Percentiles rank a stretch among this genome's conserved stretches.
Conservation (phyloP, 139 green algal genomes). For the Asterochloris sp. region DNA sequence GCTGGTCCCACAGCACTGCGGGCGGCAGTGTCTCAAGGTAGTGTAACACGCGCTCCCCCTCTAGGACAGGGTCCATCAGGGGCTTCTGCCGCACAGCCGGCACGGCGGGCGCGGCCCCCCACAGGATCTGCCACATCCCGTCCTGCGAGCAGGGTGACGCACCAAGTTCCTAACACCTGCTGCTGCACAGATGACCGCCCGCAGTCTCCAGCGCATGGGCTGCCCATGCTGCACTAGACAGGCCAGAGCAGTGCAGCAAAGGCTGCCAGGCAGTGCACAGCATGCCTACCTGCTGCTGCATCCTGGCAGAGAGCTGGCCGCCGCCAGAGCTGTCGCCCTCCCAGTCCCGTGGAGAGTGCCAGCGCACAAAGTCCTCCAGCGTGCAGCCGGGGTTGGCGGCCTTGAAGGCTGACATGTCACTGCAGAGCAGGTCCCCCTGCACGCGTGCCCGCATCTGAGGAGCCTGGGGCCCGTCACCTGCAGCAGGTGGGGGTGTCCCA, state of each 20-base stretch:
- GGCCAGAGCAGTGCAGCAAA: neutral
- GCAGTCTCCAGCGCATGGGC: neutral
- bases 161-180: neutral
- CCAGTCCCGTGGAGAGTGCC: constrained; percentile 75
- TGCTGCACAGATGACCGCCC: neutral
- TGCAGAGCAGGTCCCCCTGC: constrained; percentile 49
- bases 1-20: constrained; percentile 45
- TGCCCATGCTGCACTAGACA: neutral
- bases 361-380: constrained; percentile 84
- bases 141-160: constrained; percentile 6
- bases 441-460: constrained; percentile 25
- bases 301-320: constrained; percentile 31
- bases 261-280: too few relatives aligned
- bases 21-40: constrained; percentile 69
- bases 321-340: constrained; percentile 17
- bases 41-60: constrained; percentile 77
- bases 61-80: constrained; percentile 61
- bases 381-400: constrained; percentile 78
- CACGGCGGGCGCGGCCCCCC: constrained; percentile 43
- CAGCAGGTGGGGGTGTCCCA: neutral
- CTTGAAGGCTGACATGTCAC: constrained; percentile 93
- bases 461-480: constrained; percentile 6
- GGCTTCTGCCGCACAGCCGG: constrained; percentile 57
- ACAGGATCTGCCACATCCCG: constrained; percentile 62
- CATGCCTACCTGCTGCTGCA: constrained; percentile 22